These are phyloP conservation scores for Lyophyllum decastes DNA, from an alignment of 768 basidiomycete species.

Conservation along the genomic window DNA sequence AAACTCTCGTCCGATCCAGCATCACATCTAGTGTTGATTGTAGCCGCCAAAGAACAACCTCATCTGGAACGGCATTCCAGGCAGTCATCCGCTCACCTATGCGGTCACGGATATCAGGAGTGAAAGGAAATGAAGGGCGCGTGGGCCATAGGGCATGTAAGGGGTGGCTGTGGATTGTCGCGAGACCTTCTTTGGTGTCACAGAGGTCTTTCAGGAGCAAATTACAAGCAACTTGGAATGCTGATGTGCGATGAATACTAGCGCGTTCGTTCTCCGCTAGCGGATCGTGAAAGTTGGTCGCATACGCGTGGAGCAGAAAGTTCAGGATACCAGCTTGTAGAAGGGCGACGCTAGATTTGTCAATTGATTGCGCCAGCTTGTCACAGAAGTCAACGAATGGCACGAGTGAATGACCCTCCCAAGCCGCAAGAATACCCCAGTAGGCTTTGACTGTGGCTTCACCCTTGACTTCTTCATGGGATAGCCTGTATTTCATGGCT, in stretches of 20 bases:
- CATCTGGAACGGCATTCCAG: background rate
- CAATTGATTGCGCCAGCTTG: background rate
- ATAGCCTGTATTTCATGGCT: background rate
- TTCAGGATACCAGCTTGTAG: constrained; percentile 2
- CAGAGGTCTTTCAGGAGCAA: constrained; percentile 1
- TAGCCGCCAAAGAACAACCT: constrained; percentile 4
- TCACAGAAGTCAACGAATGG: constrained; percentile 8
- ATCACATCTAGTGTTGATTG: constrained; percentile 4
- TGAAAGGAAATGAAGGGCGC: constrained; percentile 2
- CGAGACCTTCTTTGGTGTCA: background rate
- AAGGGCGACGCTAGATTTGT: background rate
- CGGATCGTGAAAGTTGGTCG: constrained; percentile 6
- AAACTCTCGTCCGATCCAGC: background rate
- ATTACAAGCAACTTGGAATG: background rate
- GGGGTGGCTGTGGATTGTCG: background rate
- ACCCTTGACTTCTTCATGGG: background rate
- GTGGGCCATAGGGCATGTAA: constrained; percentile 8
- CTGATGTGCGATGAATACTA: constrained; percentile 3
- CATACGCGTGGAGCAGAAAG: constrained; percentile 12
- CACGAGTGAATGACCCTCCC: constrained; percentile 10
- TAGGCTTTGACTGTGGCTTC: constrained; percentile 7
- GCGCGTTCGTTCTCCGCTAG: constrained; percentile 5
- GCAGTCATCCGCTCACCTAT: background rate
- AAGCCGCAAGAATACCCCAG: background rate
- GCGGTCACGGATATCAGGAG: background rate